A percentile compares a stretch with the other conserved stretches of the same genome.
phyloP scores from a whole-genome alignment of 768 basidiomycete genomes.

The Collybia sordida region DNA sequence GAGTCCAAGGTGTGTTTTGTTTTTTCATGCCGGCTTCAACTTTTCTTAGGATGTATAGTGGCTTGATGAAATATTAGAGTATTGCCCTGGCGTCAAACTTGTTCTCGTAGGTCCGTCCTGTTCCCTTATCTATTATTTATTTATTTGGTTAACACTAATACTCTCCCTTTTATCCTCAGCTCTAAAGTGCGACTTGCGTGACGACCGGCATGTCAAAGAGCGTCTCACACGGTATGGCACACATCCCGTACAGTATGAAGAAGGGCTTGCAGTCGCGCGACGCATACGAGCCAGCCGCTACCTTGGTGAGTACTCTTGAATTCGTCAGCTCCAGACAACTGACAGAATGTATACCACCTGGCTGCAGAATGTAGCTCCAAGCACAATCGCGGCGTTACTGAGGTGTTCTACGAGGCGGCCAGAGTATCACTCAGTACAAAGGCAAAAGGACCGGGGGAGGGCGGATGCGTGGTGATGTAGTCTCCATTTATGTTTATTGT shows the following conservation, averaged over 20 bases:
- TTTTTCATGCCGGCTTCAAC: neutral
- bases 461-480: constrained; percentile 64
- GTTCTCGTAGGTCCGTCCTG: constrained; percentile 5
- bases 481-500: constrained; percentile 2
- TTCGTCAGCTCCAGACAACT: neutral
- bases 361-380: constrained; percentile 91
- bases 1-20: constrained; percentile 72
- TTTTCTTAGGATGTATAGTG: constrained; percentile 50
- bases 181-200: constrained; percentile 93
- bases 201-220: constrained; percentile 72
- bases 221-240: constrained; percentile 68
- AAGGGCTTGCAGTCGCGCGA: constrained; percentile 83
- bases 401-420: constrained; percentile 92
- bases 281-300: constrained; percentile 93
- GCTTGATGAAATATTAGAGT: constrained; percentile 89
- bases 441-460: constrained; percentile 58
- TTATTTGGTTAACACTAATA: constrained; percentile 6
- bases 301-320: constrained; percentile 63
- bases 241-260: constrained; percentile 87
- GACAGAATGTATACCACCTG: neutral
- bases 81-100: constrained; percentile 96
- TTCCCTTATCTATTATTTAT: constrained; percentile 7
- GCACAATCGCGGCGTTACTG: constrained; percentile 91
- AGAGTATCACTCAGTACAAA: constrained; percentile 78
- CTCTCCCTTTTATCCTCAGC: constrained; percentile 47